Base-by-base conservation (phyloP, 306 rosid genomes). In the Citrullus amarus region DNA sequence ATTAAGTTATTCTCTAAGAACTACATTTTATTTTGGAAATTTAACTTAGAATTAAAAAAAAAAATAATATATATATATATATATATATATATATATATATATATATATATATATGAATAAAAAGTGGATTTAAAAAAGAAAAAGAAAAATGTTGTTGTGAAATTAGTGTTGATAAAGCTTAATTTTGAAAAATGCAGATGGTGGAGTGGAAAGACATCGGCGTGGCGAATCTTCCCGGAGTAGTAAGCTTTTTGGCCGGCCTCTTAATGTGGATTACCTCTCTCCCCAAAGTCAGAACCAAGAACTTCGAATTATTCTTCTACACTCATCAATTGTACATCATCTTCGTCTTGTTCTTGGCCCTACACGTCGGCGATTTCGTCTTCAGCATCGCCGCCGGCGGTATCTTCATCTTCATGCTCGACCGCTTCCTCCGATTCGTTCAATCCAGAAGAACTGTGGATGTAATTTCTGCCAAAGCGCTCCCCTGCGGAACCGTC, bases 251-350 rank as follows among this genome's bases (percentile, higher is more conserved):
- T 72, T 5, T 80, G 41, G 97, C 96, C 48, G 97, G 98, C 57
- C 78, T 95, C 55, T 79, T 95, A 48, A 95, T 95, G 98, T 95
- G 98, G 98, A 82, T 83, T 80, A 95, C 98, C 32, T 95, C 98
- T 46, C 89, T 95, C 75, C 87, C 94, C 50, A 91, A 89, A 67
- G 88, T 92, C 67, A 85, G 98, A 82, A 90, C 77, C 63, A 66
- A 88, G 79, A 88, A 90, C 55, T 95, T 95, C 63, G 98, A 95
- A 87, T 57, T 95, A 85, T 95, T 95, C 85, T 92, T 92, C 89
- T 95, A 92, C 88, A 95, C 97, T 17, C 98, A 95, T 83, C 97
- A 95, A 62, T 84, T 95, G 67, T 95, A 92, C 66, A 79, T 91
- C 17, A 83, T 95, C 80, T 95, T 92, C 41, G 81, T 90, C 39